phyloP scores from a whole-genome alignment of 257 asterid species.

The Petunia axillaris region DNA sequence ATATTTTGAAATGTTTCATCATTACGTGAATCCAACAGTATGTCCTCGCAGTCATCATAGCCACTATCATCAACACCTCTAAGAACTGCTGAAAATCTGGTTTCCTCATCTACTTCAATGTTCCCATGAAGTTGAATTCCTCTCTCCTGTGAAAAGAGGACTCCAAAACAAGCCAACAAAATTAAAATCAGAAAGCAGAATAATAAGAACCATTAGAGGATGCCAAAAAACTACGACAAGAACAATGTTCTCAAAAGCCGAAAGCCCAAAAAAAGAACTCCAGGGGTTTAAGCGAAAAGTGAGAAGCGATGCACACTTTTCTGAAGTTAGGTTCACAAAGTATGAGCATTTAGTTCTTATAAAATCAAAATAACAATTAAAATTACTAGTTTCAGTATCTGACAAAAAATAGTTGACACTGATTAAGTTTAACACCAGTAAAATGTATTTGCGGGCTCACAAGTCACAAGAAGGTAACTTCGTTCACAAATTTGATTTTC shows the following conservation, averaged over 20 bases:
- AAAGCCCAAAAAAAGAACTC: neutral
- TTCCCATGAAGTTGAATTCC: slow-evolving; percentile 69
- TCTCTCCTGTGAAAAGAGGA: slow-evolving; percentile 66
- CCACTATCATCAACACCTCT: slow-evolving; percentile 85
- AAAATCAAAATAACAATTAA: neutral
- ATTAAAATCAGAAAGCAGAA: neutral
- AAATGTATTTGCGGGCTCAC: neutral
- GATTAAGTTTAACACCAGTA: neutral
- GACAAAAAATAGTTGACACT: neutral
- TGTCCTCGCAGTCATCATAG: slow-evolving; percentile 70
- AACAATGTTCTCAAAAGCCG: neutral
- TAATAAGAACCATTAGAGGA: neutral
- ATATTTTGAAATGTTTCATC: slow-evolving; percentile 82
- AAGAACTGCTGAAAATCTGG: slow-evolving; percentile 77
- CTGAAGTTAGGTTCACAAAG: neutral
- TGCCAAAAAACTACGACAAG: neutral
- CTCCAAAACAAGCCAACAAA: slow-evolving; percentile 27
- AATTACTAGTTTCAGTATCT: neutral
- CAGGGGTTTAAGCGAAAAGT: neutral
- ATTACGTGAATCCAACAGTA: slow-evolving; percentile 63
- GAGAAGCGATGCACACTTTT: neutral
- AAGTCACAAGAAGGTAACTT: neutral
- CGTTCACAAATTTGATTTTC: neutral
- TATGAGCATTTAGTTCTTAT: slow-evolving; percentile 11
- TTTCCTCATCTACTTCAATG: slow-evolving; percentile 89